A percentile compares a stretch with the other conserved stretches of the same genome.
phyloP scores from a whole-genome alignment of 1,284 basidiomycete genomes.

The Ustanciosporium gigantosporum region DNA sequence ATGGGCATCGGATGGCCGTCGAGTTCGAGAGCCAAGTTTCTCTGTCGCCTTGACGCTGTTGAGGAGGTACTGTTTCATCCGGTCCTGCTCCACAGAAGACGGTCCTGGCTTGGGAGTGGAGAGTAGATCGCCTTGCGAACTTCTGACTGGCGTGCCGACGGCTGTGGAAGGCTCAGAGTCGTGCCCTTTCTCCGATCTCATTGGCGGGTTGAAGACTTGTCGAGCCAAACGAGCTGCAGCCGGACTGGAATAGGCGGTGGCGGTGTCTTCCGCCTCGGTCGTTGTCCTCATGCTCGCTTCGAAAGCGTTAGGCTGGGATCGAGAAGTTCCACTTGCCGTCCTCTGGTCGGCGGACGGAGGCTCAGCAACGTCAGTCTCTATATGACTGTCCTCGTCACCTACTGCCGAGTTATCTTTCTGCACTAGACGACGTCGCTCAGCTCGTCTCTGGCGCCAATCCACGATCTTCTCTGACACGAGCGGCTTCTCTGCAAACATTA shows the following conservation, averaged over 20 bases:
- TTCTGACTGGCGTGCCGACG: conserved; percentile 13
- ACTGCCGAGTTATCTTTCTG: conserved; percentile 26
- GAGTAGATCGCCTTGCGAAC: background rate
- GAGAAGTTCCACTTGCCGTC: background rate
- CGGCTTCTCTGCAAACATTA: background rate
- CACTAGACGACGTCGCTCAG: conserved; percentile 19
- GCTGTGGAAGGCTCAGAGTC: conserved; percentile 16
- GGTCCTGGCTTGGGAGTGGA: conserved; percentile 19
- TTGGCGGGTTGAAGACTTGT: conserved; percentile 2
- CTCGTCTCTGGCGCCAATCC: conserved; percentile 22
- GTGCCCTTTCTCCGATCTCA: too few species aligned
- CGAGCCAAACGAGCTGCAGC: conserved; percentile 35
- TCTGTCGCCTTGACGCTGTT: conserved; percentile 39
- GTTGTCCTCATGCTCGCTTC: background rate
- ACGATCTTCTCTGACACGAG: background rate
- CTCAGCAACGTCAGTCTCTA: background rate
- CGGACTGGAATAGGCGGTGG: conserved; percentile 35
- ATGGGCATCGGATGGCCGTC: conserved; percentile 25
- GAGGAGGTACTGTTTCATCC: conserved; percentile 44
- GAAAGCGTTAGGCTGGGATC: background rate
- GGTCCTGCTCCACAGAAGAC: conserved; percentile 17
- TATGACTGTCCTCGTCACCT: conserved; percentile 16
- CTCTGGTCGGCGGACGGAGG: background rate
- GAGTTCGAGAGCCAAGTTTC: conserved; percentile 6
- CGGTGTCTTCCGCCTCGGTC: conserved; percentile 18